Conservation (phyloP, 2,329 filamentous ascomycete genomes). For the Monosporascus sp. region DNA sequence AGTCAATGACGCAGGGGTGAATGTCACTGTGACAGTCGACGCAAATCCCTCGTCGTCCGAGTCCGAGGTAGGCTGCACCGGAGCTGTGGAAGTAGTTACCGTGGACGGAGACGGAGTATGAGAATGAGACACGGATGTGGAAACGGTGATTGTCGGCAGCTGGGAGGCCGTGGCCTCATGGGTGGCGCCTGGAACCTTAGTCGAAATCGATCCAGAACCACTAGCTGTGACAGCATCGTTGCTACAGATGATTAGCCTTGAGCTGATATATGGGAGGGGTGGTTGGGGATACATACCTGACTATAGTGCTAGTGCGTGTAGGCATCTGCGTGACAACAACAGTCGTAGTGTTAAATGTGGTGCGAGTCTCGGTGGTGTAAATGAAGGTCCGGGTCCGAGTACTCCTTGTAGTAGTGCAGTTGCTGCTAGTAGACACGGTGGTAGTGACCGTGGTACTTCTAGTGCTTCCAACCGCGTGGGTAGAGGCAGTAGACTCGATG, state of each 20-base stretch:
- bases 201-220: not conserved
- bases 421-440: not conserved
- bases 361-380: not conserved
- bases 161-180: not conserved
- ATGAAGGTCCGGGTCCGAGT: not conserved
- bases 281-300: not conserved
- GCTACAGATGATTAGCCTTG: not conserved
- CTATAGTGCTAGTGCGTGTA: not conserved
- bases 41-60: not conserved
- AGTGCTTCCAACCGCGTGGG: not conserved
- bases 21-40: slow-evolving; percentile 8
- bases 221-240: slow-evolving; percentile 1
- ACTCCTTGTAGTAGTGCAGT: not conserved
- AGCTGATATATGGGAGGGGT: not conserved
- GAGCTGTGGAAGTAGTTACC: not conserved
- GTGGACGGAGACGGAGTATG: not conserved
- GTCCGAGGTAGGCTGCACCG: too few relatives aligned
- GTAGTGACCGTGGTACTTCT: not conserved
- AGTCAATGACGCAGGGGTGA: slow-evolving; percentile 8
- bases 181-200: not conserved
- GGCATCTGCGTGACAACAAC: not conserved
- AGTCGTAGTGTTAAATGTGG: not conserved
- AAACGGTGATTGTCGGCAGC: slow-evolving; percentile 2
- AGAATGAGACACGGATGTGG: slow-evolving; percentile 3
- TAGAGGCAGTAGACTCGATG: not conserved